Base-by-base conservation (phyloP, 1,284 basidiomycete genomes). In the Schizophyllum commune region DNA sequence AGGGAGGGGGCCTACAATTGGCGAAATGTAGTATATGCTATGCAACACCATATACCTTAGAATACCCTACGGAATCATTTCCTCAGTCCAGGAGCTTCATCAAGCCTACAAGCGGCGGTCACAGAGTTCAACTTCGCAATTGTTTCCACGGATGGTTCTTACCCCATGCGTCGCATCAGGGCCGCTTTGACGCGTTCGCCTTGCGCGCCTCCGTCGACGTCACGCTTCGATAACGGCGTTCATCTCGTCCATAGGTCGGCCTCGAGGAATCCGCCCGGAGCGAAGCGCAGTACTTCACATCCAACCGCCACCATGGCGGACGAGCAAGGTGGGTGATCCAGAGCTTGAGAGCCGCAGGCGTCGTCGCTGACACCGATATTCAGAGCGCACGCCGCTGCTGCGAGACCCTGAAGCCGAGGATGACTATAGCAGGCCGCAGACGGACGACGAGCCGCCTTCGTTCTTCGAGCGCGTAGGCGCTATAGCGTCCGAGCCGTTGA, bases 401-500 rank as follows among this genome's bases (percentile, higher is more conserved):
- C 39, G 39, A 11, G 39, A 47, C 17, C 39, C 39, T 13, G 39
- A 47, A 47, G 39, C 39, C 39, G 39, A 47, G 17, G 39, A 47
- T 47, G 39, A 47, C 39, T 47, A 47, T 8, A 47, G 39, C 39
- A 17, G 17, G 39, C 39, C 39, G 9, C 39, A 47, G 39, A 27
- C 27, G 27, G 27, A 27, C 27, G 39, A 47, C 13, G 39, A 47
- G 8, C 39, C 9, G 39, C 39, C 39, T 47, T 47, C 39, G 39
- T 47, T 55, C 20, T 19, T 55, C 53, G 53, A 55, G 9, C 19
- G 27, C 27, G 53, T 55, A 20, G 27, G 27, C 27, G 53, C 19
- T 15, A 21, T 55, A 11, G 20, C 19, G 53, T 13, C 11, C 11
- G 88, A 92, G 66, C 88, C 91, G 1, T 81, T 95, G 39, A 93